These are phyloP conservation scores for Pseudognaphalium luteoalbum DNA, from an alignment of 129 eudicot genomes.

Conservation along the genomic window DNA sequence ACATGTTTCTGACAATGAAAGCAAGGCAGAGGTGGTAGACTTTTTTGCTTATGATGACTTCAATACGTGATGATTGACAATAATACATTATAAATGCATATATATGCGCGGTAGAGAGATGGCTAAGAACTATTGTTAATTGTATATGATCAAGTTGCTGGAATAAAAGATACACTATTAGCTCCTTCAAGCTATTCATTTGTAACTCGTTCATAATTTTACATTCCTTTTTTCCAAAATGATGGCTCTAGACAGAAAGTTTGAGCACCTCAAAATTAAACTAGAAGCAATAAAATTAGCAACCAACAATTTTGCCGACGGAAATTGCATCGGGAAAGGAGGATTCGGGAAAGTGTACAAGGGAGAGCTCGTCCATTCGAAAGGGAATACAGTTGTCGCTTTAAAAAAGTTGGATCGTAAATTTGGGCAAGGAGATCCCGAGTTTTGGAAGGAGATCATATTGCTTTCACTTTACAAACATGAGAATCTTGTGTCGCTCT, in stretches of 20 bases:
- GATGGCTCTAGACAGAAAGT: background rate
- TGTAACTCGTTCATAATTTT: background rate
- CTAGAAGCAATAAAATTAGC: background rate
- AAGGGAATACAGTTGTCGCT: background rate
- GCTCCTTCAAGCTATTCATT: background rate
- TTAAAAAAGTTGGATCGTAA: background rate
- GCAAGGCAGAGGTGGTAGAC: no score
- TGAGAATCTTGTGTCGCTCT: background rate
- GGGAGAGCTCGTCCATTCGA: background rate
- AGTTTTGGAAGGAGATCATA: background rate
- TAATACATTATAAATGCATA: no score
- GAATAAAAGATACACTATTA: no score
- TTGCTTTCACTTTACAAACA: background rate
- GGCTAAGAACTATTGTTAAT: no score
- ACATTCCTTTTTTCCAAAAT: background rate
- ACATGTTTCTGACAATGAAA: no score
- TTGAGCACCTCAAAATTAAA: slow-evolving; percentile 1
- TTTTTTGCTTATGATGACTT: no score
- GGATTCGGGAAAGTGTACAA: slow-evolving; percentile 8
- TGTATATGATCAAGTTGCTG: no score
- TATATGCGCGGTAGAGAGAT: no score
- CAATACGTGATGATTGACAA: no score
- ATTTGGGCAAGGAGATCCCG: slow-evolving; percentile 14
- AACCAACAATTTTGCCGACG: background rate
- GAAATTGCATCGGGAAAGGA: background rate